Conservation (phyloP, 805 yeast genomes). For the Yamadazyma ubonensis region DNA sequence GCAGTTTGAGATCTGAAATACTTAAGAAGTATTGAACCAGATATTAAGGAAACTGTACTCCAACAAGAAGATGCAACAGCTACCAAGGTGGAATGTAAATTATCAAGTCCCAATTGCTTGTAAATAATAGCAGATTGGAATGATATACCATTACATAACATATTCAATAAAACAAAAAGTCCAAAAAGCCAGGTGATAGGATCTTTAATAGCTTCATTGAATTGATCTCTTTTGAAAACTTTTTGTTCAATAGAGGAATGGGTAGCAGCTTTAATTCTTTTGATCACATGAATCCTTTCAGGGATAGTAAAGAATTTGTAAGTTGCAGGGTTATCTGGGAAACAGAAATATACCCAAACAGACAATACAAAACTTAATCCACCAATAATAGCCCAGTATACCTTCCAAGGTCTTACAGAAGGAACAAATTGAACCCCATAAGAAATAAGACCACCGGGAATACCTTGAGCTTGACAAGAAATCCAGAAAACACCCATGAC, state of each 20-base stretch:
- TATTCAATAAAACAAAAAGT: slow-evolving; percentile 12
- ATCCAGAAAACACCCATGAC: slow-evolving; percentile 29
- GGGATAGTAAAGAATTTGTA: slow-evolving; percentile 37
- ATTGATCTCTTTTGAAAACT: slow-evolving; percentile 43
- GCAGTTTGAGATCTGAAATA: slow-evolving; percentile 4
- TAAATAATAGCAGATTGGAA: slow-evolving; percentile 10
- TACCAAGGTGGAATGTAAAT: slow-evolving; percentile 5
- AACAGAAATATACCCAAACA: slow-evolving; percentile 41
- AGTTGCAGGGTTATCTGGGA: slow-evolving; percentile 35
- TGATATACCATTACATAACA: slow-evolving; percentile 8
- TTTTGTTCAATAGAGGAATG: slow-evolving; percentile 35
- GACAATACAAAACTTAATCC: slow-evolving; percentile 53
- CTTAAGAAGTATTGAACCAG: slow-evolving; percentile 3
- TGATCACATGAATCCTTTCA: slow-evolving; percentile 45
- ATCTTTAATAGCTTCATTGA: slow-evolving; percentile 49
- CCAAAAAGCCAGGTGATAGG: slow-evolving; percentile 19
- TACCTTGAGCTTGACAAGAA: slow-evolving; percentile 31
- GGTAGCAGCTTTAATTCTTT: slow-evolving; percentile 32
- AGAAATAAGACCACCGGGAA: slow-evolving; percentile 51
- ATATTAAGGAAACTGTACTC: slow-evolving; percentile 14
- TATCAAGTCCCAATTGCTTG: slow-evolving; percentile 2
- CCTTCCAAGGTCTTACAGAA: slow-evolving; percentile 49
- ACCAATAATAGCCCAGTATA: slow-evolving; percentile 62
- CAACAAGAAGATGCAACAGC: slow-evolving; percentile 5
- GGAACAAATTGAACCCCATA: slow-evolving; percentile 46